These are phyloP conservation scores for Verticillium klebahnii DNA, from an alignment of 2,329 filamentous ascomycete species.

Conservation along the genomic window DNA sequence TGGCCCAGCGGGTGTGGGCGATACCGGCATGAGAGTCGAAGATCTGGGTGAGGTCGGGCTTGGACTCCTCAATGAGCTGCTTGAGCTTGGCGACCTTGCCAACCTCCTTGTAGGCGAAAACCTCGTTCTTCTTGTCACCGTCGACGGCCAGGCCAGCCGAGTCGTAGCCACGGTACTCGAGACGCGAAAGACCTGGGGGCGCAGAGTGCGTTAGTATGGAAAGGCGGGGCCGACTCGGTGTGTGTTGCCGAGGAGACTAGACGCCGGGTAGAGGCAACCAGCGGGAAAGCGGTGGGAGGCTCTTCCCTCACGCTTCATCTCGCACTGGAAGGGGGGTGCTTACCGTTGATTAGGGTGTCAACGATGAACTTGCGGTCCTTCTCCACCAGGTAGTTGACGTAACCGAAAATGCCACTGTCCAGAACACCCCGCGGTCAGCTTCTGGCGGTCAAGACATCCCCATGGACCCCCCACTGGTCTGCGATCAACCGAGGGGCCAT, in stretches of 20 bases:
- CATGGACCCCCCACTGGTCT: neutral
- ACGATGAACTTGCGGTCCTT: slow-evolving; percentile 97
- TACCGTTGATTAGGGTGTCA: slow-evolving; percentile 93
- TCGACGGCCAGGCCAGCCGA: slow-evolving; percentile 94
- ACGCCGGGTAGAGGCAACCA: neutral
- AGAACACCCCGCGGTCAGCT: slow-evolving; percentile 1
- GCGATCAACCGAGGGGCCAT: neutral
- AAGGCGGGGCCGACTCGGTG: neutral
- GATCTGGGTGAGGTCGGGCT: slow-evolving; percentile 82
- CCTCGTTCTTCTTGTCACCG: slow-evolving; percentile 98
- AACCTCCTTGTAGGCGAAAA: slow-evolving; percentile 97
- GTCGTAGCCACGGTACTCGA: slow-evolving; percentile 98
- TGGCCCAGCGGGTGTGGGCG: slow-evolving; percentile 98
- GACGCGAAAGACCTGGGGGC: slow-evolving; percentile 74
- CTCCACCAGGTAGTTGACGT: slow-evolving; percentile 99
- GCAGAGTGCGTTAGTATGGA: slow-evolving; percentile 3
- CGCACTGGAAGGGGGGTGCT: slow-evolving; percentile 30
- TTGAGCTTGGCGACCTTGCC: slow-evolving; percentile 98
- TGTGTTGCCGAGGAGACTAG: neutral
- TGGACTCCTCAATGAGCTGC: slow-evolving; percentile 79
- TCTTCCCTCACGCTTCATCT: neutral
- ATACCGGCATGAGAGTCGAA: slow-evolving; percentile 99
- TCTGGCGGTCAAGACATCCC: neutral
- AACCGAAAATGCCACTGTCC: slow-evolving; percentile 87
- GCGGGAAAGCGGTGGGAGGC: neutral